These are phyloP conservation scores for Cryptosporidium bovis DNA, from an alignment of 169 alveolate genomes.

Conservation along the genomic window DNA sequence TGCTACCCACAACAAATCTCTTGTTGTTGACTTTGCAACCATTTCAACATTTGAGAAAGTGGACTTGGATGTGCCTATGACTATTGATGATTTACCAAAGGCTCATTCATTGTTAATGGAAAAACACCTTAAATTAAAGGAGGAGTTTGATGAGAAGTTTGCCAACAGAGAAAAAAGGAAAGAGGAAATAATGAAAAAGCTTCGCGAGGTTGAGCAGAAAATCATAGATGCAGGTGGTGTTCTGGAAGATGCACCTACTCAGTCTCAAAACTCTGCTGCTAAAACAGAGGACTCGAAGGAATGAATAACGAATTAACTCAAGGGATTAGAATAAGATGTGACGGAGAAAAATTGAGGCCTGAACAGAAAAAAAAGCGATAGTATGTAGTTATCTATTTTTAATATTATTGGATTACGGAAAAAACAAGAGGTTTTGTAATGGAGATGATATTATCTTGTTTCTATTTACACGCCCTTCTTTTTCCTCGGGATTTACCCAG, in stretches of 20 bases:
- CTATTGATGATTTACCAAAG: constrained; percentile 55
- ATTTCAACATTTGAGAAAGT: constrained; percentile 62
- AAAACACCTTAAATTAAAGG: constrained; percentile 32
- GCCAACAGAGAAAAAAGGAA: constrained; percentile 73
- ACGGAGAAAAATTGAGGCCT: no score
- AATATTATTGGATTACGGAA: no score
- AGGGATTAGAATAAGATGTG: no score
- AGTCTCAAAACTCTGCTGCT: not conserved
- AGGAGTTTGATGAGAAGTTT: constrained; percentile 50
- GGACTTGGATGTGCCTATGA: constrained; percentile 65
- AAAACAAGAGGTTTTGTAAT: no score
- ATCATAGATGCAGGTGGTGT: constrained; percentile 63
- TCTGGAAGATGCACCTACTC: constrained; percentile 8
- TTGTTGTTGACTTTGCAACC: constrained; percentile 59
- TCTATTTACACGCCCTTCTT: no score
- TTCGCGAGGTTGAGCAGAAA: constrained; percentile 32
- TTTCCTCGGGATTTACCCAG: no score
- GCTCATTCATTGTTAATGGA: constrained; percentile 30
- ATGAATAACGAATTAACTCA: not conserved
- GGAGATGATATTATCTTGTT: no score
- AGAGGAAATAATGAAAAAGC: constrained; percentile 53
- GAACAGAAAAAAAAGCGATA: no score
- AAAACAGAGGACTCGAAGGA: constrained; percentile 34
- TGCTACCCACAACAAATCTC: constrained; percentile 8
- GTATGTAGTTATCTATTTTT: no score